Percentiles rank a stretch among this genome's conserved stretches.
phyloP scores from a whole-genome alignment of 495 filamentous ascomycete species.

The Xylaria venustula region DNA sequence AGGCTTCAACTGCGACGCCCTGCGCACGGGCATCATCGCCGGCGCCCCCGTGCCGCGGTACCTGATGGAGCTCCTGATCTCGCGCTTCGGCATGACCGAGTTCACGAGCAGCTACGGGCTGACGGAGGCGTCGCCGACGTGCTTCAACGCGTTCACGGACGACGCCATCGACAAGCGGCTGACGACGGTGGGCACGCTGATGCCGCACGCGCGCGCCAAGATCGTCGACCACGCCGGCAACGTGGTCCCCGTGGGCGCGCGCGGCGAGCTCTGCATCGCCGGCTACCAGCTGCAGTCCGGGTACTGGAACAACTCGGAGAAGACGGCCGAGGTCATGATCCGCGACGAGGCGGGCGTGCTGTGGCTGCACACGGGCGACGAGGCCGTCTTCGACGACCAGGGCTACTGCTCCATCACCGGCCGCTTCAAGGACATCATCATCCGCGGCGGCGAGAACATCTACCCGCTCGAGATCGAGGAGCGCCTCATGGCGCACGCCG shows the following conservation, averaged over 20 bases:
- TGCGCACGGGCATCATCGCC: conserved; percentile 71
- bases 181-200: conserved; percentile 62
- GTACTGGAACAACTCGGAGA: conserved; percentile 70
- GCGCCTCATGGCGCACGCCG: conserved; percentile 57
- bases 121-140: conserved; percentile 70
- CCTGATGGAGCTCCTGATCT: conserved; percentile 62
- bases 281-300: conserved; percentile 68
- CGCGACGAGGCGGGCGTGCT: conserved; percentile 57
- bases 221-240: conserved; percentile 61
- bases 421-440: conserved; percentile 65
- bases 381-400: conserved; percentile 62
- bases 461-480: conserved; percentile 73
- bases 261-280: conserved; percentile 66
- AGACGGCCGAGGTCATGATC: conserved; percentile 62
- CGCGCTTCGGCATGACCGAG: conserved; percentile 62
- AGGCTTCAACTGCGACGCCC: conserved; percentile 44
- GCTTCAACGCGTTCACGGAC: conserved; percentile 67
- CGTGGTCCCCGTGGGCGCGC: conserved; percentile 56
- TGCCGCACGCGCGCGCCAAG: conserved; percentile 68
- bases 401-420: conserved; percentile 67
- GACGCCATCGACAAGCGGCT: conserved; percentile 60
- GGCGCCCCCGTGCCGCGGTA: conserved; percentile 64
- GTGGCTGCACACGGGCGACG: conserved; percentile 71
- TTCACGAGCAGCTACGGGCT: conserved; percentile 70
- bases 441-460: conserved; percentile 61